Percentiles rank a stretch among this genome's conserved stretches.
Evolutionary conservation across 2,329 filamentous ascomycete species (phyloP).

Genomic region (Botryotinia narcissicola): DNA sequence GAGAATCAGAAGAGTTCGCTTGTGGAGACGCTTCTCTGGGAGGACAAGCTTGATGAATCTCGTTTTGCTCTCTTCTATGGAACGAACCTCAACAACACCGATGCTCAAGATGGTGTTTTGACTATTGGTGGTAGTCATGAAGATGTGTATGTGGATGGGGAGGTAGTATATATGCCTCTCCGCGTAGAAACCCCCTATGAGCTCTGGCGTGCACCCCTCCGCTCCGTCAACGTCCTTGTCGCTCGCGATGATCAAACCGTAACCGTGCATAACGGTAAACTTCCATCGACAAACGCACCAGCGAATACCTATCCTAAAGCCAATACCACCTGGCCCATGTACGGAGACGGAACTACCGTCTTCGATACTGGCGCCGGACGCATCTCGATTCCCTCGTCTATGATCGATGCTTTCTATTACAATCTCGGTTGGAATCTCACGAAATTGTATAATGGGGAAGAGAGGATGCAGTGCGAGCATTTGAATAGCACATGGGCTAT

Average conservation of each 20-base stretch:
- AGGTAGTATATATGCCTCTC: constrained; percentile 5
- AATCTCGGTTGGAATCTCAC: constrained; percentile 9
- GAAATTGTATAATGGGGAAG: neutral
- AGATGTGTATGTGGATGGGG: constrained; percentile 11
- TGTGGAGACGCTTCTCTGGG: constrained; percentile 14
- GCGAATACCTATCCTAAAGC: neutral
- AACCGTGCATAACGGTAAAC: neutral
- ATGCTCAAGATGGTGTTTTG: neutral
- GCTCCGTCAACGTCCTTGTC: neutral
- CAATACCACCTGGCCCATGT: neutral
- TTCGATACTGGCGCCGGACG: constrained; percentile 16
- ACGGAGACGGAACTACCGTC: neutral
- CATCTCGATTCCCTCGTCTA: neutral
- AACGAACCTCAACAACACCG: neutral
- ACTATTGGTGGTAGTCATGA: constrained; percentile 15
- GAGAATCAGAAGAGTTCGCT: neutral
- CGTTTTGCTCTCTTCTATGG: constrained; percentile 17
- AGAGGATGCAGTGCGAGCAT: neutral
- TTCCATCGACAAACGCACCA: neutral
- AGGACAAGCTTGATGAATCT: neutral
- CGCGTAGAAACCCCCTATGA: neutral
- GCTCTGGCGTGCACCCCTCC: constrained; percentile 3
- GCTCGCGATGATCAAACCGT: neutral
- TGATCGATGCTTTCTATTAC: neutral
- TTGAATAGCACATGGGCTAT: constrained; percentile 13